A percentile compares a stretch with the other conserved stretches of the same genome.
Evolutionary conservation across 1,284 basidiomycete species (phyloP).

Genomic region (Abortiporus biennis): DNA sequence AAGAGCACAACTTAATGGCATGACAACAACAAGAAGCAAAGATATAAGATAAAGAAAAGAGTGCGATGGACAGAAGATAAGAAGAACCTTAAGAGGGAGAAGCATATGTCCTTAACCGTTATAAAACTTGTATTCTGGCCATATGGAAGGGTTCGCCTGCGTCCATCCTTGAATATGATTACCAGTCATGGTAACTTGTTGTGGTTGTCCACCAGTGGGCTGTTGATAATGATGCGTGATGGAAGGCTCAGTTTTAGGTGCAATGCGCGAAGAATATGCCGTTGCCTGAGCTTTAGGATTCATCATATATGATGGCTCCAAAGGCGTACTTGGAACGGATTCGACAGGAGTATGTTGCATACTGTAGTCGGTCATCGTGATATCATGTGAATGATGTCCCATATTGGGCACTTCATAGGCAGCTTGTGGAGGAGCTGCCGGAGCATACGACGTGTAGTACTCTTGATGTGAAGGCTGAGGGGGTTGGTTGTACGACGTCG

Average conservation of each 20-base stretch:
- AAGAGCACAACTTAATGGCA: too few species aligned
- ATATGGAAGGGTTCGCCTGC: too few species aligned
- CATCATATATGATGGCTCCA: conserved; percentile 8
- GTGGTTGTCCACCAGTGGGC: not conserved
- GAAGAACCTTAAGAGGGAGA: too few species aligned
- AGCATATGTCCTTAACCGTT: too few species aligned
- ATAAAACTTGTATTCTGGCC: too few species aligned
- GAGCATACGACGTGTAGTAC: conserved; percentile 9
- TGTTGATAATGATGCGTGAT: conserved; percentile 9
- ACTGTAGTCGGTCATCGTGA: conserved; percentile 5
- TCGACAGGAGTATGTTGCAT: not conserved
- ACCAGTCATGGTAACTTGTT: not conserved
- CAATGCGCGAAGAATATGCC: not conserved
- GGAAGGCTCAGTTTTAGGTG: not conserved
- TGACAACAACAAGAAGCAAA: too few species aligned
- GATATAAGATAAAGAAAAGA: too few species aligned
- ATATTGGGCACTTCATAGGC: conserved; percentile 3
- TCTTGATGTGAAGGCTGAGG: too few species aligned
- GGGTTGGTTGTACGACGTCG: too few species aligned
- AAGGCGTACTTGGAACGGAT: conserved; percentile 11
- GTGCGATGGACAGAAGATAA: too few species aligned
- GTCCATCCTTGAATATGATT: too few species aligned
- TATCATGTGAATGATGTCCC: not conserved
- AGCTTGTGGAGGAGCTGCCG: not conserved
- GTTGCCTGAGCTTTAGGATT: conserved; percentile 4